phyloP scores from a whole-genome alignment of 1,139 yeast species.

The Keqinozyma sinolaborantium region DNA sequence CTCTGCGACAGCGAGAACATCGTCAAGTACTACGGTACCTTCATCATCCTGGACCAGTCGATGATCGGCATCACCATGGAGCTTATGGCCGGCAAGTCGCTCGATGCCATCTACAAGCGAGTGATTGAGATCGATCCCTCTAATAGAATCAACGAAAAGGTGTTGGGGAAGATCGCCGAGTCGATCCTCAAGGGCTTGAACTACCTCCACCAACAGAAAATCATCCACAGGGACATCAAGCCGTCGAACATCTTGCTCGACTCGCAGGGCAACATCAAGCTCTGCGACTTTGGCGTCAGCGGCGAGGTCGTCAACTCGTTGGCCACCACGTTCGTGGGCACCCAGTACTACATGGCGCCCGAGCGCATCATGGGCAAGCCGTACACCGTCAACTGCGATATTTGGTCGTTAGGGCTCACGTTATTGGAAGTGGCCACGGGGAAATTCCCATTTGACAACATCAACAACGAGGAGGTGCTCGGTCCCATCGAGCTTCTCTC shows the following conservation, averaged over 20 bases:
- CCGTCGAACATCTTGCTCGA: conserved; percentile 88
- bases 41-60: conserved; percentile 69
- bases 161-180: conserved; percentile 84
- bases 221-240: conserved; percentile 90
- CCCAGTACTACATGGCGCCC: conserved; percentile 98
- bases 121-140: conserved; percentile 58
- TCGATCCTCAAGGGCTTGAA: conserved; percentile 80
- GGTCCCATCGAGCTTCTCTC: conserved; percentile 86
- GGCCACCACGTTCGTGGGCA: conserved; percentile 95
- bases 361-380: conserved; percentile 95
- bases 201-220: conserved; percentile 80
- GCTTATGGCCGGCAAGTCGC: conserved; percentile 88
- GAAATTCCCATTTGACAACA: conserved; percentile 60
- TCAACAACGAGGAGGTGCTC: conserved; percentile 22
- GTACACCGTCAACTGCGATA: conserved; percentile 90
- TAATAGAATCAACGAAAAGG: conserved; percentile 89
- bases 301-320: conserved; percentile 94
- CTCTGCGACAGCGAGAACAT: conserved; percentile 80
- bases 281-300: conserved; percentile 98
- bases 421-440: conserved; percentile 90
- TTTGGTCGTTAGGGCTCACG: conserved; percentile 94
- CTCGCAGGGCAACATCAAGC: conserved; percentile 72
- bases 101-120: conserved; percentile 83
- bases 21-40: conserved; percentile 90
- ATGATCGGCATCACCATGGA: conserved; percentile 93